Conservation (phyloP, 805 yeast species). For the Candida endomychidarum region DNA sequence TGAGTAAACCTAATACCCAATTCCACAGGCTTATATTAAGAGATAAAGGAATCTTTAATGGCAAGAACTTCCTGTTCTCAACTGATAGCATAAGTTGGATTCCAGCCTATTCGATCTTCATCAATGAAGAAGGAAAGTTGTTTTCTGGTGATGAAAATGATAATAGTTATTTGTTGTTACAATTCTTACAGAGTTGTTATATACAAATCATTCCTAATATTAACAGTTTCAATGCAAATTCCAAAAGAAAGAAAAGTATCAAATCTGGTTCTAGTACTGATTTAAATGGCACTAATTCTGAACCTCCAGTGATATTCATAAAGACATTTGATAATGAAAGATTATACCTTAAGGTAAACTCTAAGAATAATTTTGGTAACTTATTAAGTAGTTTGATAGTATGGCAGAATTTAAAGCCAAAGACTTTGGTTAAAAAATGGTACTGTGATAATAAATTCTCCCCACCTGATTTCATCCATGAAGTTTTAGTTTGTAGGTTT, state of each 20-base stretch:
- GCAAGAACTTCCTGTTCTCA: constrained; percentile 34
- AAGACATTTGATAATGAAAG: constrained; percentile 40
- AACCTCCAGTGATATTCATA: constrained; percentile 42
- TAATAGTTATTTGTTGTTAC: constrained; percentile 29
- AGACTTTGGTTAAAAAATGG: constrained; percentile 58
- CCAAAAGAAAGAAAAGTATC: constrained; percentile 5
- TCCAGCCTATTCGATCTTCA: constrained; percentile 26
- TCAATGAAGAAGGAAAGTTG: constrained; percentile 35
- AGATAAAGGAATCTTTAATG: constrained; percentile 35
- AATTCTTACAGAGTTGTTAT: constrained; percentile 39
- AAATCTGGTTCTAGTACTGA: constrained; percentile 3
- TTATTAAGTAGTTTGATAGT: constrained; percentile 48
- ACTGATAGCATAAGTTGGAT: constrained; percentile 39
- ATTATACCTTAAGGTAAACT: constrained; percentile 36
- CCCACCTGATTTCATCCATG: constrained; percentile 23
- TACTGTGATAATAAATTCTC: constrained; percentile 38
- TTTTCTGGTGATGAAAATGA: constrained; percentile 32
- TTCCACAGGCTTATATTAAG: constrained; percentile 28
- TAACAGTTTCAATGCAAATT: constrained; percentile 6
- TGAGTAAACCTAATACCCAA: constrained; percentile 1
- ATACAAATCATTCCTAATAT: constrained; percentile 36
- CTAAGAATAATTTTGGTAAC: constrained; percentile 39
- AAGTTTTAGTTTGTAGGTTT: constrained; percentile 60
- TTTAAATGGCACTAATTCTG: constrained; percentile 1
- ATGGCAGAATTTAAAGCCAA: constrained; percentile 57